Base-by-base conservation (phyloP, 768 basidiomycete species). In the Solioccasus polychromus region DNA sequence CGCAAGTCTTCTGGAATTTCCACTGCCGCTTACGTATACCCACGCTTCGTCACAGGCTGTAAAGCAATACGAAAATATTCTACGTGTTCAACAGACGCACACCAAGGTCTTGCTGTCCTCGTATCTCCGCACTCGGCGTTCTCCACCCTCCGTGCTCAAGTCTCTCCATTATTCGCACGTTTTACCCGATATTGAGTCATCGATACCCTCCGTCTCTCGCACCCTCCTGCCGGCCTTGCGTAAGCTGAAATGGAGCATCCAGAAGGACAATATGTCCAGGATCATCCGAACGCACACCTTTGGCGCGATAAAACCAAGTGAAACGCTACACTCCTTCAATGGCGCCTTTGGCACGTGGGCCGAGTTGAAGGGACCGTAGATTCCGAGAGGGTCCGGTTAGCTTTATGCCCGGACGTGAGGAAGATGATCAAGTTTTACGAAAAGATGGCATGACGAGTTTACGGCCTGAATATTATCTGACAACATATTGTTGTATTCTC, bases 191-290 rank as follows among this genome's bases (percentile, higher is more conserved):
- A 67, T 80, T 26, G 82, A 85, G 52, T 78, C 76, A 3, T 79
- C 80, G 6, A 78, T 76, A 0, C 65, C 72, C 5, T 69, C 64
- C 17, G 66, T 88, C 39, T 82, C 82, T 1, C 78, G 82, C 23
- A 71, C 75, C 8, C 72, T 89, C 20, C 65, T 87, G 4, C 83
- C 86, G 12, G 70, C 77, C 19, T 72, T 88, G 57, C 80, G 77
- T 45, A 71, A 77, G 58, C 71, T 88, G 49, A 88, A 87, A 61
- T 88, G 85, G 84, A 80, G 76, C 30, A 62, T 86, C 38, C 79
- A 81, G 56, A 71, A 74, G 11, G 87, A 88, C 57, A 71, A 70
- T 37, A 68, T 86, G 22, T 78, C 85, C 5, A 76, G 72, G 60
- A 62, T 76, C 48, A 70, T 86, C 44, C 76, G 80, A 59, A 67